Evolutionary conservation across 73 alveolate genomes (phyloP), one percentile per base, ranked within the genome.

Genomic region (Urostyla sp.): DNA sequence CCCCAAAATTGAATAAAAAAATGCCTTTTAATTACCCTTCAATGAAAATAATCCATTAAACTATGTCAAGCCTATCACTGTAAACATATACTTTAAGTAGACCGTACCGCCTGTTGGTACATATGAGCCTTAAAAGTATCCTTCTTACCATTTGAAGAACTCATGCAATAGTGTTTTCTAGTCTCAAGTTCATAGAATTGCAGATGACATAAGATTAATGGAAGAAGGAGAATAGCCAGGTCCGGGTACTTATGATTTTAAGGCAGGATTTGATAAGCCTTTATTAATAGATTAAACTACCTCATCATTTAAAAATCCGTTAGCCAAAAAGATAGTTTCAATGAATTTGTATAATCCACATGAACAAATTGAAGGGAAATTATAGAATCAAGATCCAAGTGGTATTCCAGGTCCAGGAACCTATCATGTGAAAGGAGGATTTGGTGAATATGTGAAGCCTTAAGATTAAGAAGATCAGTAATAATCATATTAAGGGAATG

Each of bases 331-430:
- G 72, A 90, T 87, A 32, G 85, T 85, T 2, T 73, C 87, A 38
- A 87, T 90, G 4, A 86, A 90, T 54, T 34, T 90, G 20, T 86
- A 90, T 52, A 89, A 90, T 49, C 96, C 96, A 0, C 96, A 90
- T 53, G 78, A 87, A 2, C 82, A 75, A 8, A 81, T 54, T 2
- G 77, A 53, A n/a, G 85, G 53, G 31, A 52, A 53, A n/a, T 23
- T 38, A 53, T 38, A 28, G 37, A 63, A 37, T n/a, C n/a, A n/a
- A n/a, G n/a, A n/a, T n/a, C 55, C 28, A 4, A 24, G 27, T 7
- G 75, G 49, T 5, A 69, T 30, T 20, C 96, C 96, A 16, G 96
- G 96, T 31, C 96, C 96, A 8, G 94, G 92, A n/a, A 60, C 67
- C 28, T 90, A 90, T 43, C 20, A 16, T 45, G 23, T 58, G 10